Conservation (phyloP, 2,329 filamentous ascomycete genomes). For the Talaromyces marneffei region DNA sequence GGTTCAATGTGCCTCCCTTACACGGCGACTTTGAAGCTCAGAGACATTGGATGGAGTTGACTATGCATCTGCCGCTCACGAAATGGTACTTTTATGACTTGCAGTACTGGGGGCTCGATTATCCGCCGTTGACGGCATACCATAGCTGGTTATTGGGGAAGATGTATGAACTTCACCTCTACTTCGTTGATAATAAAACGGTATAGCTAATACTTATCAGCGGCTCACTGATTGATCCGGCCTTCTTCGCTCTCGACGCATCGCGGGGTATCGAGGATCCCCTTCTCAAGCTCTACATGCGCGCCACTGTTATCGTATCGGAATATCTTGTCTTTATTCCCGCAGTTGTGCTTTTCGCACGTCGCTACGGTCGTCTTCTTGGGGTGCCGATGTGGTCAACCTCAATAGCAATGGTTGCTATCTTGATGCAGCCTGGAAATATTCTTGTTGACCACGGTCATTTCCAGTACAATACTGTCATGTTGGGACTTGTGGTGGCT, state of each 20-base stretch:
- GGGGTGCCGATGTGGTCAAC: constrained; percentile 75
- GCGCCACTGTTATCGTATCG: constrained; percentile 80
- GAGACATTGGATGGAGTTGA: constrained; percentile 98
- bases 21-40: constrained; percentile 97
- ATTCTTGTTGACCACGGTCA: constrained; percentile 92
- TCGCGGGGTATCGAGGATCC: constrained; percentile 78
- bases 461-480: constrained; percentile 98
- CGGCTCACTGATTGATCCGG: constrained; percentile 68
- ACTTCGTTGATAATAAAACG: constrained; percentile 11
- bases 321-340: constrained; percentile 89
- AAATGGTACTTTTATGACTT: constrained; percentile 98
- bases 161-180: constrained; percentile 47
- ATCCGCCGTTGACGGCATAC: constrained; percentile 94
- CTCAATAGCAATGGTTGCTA: constrained; percentile 77
- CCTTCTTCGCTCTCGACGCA: constrained; percentile 80
- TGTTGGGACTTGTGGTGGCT: constrained; percentile 85
- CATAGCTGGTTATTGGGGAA: constrained; percentile 94
- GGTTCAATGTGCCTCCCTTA: constrained; percentile 77
- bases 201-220: constrained; percentile 29
- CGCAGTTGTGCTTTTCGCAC: constrained; percentile 75
- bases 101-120: constrained; percentile 96
- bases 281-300: constrained; percentile 88
- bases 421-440: constrained; percentile 84
- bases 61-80: constrained; percentile 77
- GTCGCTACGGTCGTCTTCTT: constrained; percentile 70